Evolutionary conservation across 2,329 filamentous ascomycete genomes (phyloP), one percentile per base, ranked within the genome.

Genomic region (Alternaria sp.): DNA sequence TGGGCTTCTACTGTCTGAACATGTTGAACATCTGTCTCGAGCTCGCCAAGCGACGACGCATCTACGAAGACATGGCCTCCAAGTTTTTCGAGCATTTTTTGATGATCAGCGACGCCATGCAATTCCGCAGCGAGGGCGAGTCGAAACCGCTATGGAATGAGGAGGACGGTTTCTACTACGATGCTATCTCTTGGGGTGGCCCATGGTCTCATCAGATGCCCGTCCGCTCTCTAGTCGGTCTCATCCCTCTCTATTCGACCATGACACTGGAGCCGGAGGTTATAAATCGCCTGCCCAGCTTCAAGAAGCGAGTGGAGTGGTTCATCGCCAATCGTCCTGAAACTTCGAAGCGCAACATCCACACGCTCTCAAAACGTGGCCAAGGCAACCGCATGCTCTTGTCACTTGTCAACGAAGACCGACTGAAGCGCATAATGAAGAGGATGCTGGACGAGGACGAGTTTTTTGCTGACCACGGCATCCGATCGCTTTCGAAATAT

Each of bases 31-130:
- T 98, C 72, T 89, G 93, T 13, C 85, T 98, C 11, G 95, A 98
- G 80, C 84, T 98, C 67, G 93, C 94, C 58, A 98, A 98, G 81
- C 92, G 97, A 77, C 89, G 95, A 44, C 89, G 93, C 39, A 97
- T 90, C 56, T 98, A 98, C 77, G 94, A 98, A 81, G 94, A 98
- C 73, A 89, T 98, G 81, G 93, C 94, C 2, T 96, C 93, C 50
- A 98, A 98, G 79, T 98, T 98, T 83, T 98, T 98, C 72, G 95
- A 98, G 81, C 95, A 98, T 74, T 98, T 98, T 80, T 91, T 98
- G 73, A 89, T 97, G 77, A 98, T 98, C 77, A 96, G 92, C 73
- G 95, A 98, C 80, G 95, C 94, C 57, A 97, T 98, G 94, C 84
- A 90, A 84, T 79, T 86, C 84, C 70, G 92, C 80, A 69, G 84